Base-by-base conservation (phyloP, 768 basidiomycete species). In the Suillus occidentalis region DNA sequence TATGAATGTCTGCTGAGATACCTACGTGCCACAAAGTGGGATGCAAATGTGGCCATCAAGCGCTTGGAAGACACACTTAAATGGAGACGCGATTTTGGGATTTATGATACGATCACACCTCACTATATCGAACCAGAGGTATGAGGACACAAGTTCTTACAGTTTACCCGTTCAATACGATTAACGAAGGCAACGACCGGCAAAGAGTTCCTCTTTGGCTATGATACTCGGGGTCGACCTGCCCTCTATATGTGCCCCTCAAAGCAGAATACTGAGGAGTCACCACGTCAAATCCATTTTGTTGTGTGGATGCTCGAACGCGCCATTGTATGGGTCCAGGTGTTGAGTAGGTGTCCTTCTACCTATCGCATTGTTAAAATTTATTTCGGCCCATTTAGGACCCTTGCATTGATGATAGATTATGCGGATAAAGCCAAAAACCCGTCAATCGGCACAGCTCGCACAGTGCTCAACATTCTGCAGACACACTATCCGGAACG, bases 401-500 rank as follows among this genome's bases (percentile, higher is more conserved):
- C 85, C 12, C 68, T 94, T 31, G 82, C 82, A 14, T 79, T 94
- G 28, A 85, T 95, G 77, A 87, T 94, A 68, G 88, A 95, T 79
- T 93, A 88, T 61, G 89, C 85, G 6, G 90, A 91, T 72, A 83
- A 84, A 72, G 86, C 83, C 42, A 93, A 91, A 76, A 85, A 70
- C 31, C 83, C 85, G 0, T 79, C 81, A 8, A 59, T 86, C 14
- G 37, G 69, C 0, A 78, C 73, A 12, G 66, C 83, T 8, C 76
- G 80, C 12, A 72, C 69, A 34, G 81, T 85, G 14, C 81, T 90
- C 61, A 76, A 82, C 73, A 89, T 92, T 69, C 81, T 94, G 16
- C 92, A 94, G 70, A 84, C 86, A 28, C 92, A 95, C 72, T 95
- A 94, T 70, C 93, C 93, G 0, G 95, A 97, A 74, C 87, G 95